Evolutionary conservation across 345 rosid genomes (phyloP).

Genomic region (Mangifera indica): DNA sequence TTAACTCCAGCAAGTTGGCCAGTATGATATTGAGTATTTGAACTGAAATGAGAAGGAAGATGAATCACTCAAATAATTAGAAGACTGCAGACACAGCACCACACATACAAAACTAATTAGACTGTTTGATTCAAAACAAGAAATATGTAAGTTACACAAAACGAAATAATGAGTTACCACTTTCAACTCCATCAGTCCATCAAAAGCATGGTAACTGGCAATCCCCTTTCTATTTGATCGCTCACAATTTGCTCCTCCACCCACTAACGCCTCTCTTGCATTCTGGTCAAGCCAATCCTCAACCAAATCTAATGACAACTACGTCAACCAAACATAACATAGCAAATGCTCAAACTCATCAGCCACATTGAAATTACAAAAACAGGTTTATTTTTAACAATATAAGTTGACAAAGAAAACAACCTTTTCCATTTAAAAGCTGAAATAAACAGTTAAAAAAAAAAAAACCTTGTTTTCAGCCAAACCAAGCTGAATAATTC

Average conservation of each 20-base stretch:
- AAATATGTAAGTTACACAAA: not conserved
- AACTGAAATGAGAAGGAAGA: not conserved
- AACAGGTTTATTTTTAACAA: not conserved
- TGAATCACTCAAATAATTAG: not conserved
- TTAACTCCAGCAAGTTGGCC: not conserved
- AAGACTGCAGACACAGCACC: not conserved
- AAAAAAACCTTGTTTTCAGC: slow-evolving; percentile 57
- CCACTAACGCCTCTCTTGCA: slow-evolving; percentile 46
- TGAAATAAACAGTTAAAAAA: not conserved
- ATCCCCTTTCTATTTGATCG: slow-evolving; percentile 50
- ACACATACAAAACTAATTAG: not conserved
- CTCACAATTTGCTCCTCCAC: slow-evolving; percentile 40
- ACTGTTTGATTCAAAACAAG: not conserved
- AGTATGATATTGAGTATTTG: not conserved
- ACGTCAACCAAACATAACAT: slow-evolving; percentile 8
- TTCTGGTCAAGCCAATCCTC: slow-evolving; percentile 58
- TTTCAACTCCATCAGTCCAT: slow-evolving; percentile 75
- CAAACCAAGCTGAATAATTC: slow-evolving; percentile 74
- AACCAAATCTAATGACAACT: slow-evolving; percentile 60
- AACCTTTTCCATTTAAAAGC: not conserved
- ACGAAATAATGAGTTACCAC: slow-evolving; percentile 49
- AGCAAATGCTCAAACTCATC: not conserved
- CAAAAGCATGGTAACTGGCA: slow-evolving; percentile 67
- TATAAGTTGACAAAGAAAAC: not conserved
- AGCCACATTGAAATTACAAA: not conserved